A percentile compares a stretch with the other conserved stretches of the same genome.
These are phyloP conservation scores for Hypoxylon sp. DNA, from an alignment of 2,329 filamentous ascomycete genomes.

Conservation along the genomic window DNA sequence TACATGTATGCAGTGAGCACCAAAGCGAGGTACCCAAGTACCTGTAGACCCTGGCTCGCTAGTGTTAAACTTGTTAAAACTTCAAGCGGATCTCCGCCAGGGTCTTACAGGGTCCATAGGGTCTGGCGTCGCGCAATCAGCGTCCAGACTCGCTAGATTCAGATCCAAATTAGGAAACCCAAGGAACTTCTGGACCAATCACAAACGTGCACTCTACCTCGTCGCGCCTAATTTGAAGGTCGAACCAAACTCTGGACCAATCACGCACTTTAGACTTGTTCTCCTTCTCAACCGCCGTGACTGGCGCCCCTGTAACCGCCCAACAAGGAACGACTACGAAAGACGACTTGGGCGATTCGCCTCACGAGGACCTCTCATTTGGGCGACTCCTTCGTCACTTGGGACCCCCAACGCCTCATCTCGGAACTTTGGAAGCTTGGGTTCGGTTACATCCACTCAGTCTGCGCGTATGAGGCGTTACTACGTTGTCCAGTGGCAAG, in stretches of 20 bases:
- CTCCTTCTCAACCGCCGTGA: constrained; percentile 52
- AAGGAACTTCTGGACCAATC: constrained; percentile 46
- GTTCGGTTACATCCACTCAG: constrained; percentile 30
- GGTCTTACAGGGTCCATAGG: constrained; percentile 14
- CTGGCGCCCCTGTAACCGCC: constrained; percentile 47
- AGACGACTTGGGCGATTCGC: constrained; percentile 47
- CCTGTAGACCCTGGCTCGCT: constrained; percentile 1
- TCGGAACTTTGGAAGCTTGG: constrained; percentile 19
- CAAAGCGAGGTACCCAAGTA: constrained; percentile 1
- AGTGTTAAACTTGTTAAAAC: constrained; percentile 6
- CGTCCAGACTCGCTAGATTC: constrained; percentile 37
- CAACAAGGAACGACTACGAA: constrained; percentile 14
- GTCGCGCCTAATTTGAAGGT: constrained; percentile 51
- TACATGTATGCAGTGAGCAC: not conserved
- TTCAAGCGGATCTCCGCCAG: constrained; percentile 20
- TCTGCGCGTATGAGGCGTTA: constrained; percentile 20
- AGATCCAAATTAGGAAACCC: constrained; percentile 41
- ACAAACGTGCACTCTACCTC: constrained; percentile 34
- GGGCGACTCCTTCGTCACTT: constrained; percentile 37
- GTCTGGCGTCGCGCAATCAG: constrained; percentile 36
- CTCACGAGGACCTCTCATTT: constrained; percentile 54
- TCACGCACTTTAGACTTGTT: constrained; percentile 25
- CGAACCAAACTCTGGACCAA: constrained; percentile 38
- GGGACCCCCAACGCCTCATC: constrained; percentile 53
- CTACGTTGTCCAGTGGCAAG: constrained; percentile 16